A percentile compares a stretch with the other conserved stretches of the same genome.
These are phyloP conservation scores for Scedosporium minutisporum DNA, from an alignment of 2,329 filamentous ascomycete genomes.

Conservation along the genomic window DNA sequence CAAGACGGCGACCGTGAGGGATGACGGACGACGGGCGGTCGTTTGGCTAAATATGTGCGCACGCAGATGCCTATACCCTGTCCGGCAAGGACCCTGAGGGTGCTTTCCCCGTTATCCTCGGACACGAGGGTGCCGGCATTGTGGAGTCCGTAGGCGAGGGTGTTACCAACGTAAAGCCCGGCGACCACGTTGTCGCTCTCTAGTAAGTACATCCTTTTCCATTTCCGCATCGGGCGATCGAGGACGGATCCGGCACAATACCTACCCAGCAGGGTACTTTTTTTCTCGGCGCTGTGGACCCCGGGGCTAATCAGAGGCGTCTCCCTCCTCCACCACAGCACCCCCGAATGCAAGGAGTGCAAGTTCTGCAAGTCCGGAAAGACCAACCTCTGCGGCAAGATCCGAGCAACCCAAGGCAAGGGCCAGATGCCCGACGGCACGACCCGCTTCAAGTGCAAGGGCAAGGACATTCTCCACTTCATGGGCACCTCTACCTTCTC, in stretches of 20 bases:
- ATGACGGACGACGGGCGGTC: not conserved
- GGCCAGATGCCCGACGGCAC: conserved; percentile 98
- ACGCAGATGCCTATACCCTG: conserved; percentile 77
- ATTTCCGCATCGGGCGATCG: not conserved
- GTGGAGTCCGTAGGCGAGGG: conserved; percentile 92
- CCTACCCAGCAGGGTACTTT: not conserved
- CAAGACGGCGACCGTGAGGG: not conserved
- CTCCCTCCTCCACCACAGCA: conserved; percentile 43
- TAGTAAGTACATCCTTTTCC: conserved; percentile 47
- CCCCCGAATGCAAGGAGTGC: conserved; percentile 93
- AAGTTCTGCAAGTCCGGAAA: conserved; percentile 99
- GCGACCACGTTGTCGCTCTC: conserved; percentile 83
- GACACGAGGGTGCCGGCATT: conserved; percentile 84
- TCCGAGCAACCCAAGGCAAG: conserved; percentile 89
- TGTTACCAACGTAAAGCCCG: conserved; percentile 86
- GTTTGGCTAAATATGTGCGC: not conserved
- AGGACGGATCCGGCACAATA: not conserved
- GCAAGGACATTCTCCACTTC: conserved; percentile 92
- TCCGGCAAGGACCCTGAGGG: conserved; percentile 97
- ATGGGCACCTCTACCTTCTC: conserved; percentile 99
- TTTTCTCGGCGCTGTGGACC: not conserved
- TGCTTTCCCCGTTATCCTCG: conserved; percentile 79
- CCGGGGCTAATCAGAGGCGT: not conserved
- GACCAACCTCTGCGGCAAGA: conserved; percentile 98
- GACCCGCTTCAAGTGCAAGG: conserved; percentile 86